Evolutionary conservation across 805 yeast species (phyloP).

Genomic region (Candida mattraensis): DNA sequence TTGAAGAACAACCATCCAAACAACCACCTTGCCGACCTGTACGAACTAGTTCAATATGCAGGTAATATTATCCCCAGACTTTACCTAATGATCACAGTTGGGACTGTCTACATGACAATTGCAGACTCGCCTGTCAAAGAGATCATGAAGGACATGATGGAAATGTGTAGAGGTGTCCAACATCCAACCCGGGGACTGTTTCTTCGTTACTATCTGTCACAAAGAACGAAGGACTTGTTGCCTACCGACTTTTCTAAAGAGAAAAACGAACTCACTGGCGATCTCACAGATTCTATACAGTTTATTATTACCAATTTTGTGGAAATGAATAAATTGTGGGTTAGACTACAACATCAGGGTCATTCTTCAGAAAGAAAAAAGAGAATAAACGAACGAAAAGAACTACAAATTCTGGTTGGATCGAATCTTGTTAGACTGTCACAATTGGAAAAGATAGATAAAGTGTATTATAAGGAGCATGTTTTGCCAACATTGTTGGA

Average conservation of each 20-base stretch:
- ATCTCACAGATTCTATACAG: conserved; percentile 66
- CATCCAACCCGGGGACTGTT: conserved; percentile 92
- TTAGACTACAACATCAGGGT: conserved; percentile 92
- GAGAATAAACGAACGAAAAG: conserved; percentile 78
- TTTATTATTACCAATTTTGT: conserved; percentile 85
- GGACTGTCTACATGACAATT: conserved; percentile 80
- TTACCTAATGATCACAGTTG: conserved; percentile 93
- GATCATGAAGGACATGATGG: conserved; percentile 93
- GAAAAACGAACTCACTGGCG: conserved; percentile 28
- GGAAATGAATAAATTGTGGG: conserved; percentile 99
- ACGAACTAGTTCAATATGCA: conserved; percentile 92
- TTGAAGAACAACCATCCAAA: conserved; percentile 66
- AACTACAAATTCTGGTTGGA: conserved; percentile 88
- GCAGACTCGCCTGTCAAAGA: conserved; percentile 80
- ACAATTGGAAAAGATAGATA: conserved; percentile 76
- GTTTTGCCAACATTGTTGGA: conserved; percentile 81
- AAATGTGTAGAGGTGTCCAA: conserved; percentile 96
- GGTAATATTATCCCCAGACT: conserved; percentile 91
- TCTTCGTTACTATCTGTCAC: conserved; percentile 83
- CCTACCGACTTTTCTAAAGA: conserved; percentile 37
- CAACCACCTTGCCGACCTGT: conserved; percentile 80
- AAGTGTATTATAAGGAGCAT: conserved; percentile 43
- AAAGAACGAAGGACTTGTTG: conserved; percentile 68
- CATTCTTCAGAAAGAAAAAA: conserved; percentile 78
- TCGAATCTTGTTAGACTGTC: conserved; percentile 87